These are phyloP conservation scores for Didymella pomorum DNA, from an alignment of 2,329 filamentous ascomycete species.

Conservation along the genomic window DNA sequence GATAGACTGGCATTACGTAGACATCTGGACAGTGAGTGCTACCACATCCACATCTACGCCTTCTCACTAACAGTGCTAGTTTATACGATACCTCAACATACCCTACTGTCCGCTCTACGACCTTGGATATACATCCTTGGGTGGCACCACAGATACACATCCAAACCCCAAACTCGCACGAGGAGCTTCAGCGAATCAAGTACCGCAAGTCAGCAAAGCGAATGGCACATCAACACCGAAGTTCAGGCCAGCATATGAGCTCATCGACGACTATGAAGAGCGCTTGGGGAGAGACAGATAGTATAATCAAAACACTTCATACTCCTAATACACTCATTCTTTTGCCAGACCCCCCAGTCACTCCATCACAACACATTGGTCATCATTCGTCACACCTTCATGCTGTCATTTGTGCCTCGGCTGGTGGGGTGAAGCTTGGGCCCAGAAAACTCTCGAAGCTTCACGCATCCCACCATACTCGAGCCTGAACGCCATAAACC, in stretches of 20 bases:
- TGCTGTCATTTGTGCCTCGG: not conserved
- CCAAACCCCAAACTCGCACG: slow-evolving; percentile 75
- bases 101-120: slow-evolving; percentile 91
- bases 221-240: slow-evolving; percentile 34
- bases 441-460: slow-evolving; percentile 21
- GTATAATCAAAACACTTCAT: not conserved
- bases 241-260: slow-evolving; percentile 52
- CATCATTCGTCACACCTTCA: not conserved
- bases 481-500: not conserved
- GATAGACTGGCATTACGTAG: slow-evolving; percentile 95
- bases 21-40: slow-evolving; percentile 87
- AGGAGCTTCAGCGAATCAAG: slow-evolving; percentile 31
- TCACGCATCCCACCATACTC: slow-evolving; percentile 6
- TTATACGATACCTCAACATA: slow-evolving; percentile 79
- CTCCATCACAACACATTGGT: not conserved
- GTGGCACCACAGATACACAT: slow-evolving; percentile 85
- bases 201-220: slow-evolving; percentile 22
- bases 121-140: slow-evolving; percentile 88
- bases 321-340: not conserved
- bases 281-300: slow-evolving; percentile 48
- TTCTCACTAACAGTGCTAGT: slow-evolving; percentile 58
- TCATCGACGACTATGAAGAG: slow-evolving; percentile 53
- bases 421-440: slow-evolving; percentile 22
- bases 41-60: not conserved
- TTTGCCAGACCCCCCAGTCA: too few relatives aligned